phyloP scores from a whole-genome alignment of 768 basidiomycete species.

The Russula olivacea region DNA sequence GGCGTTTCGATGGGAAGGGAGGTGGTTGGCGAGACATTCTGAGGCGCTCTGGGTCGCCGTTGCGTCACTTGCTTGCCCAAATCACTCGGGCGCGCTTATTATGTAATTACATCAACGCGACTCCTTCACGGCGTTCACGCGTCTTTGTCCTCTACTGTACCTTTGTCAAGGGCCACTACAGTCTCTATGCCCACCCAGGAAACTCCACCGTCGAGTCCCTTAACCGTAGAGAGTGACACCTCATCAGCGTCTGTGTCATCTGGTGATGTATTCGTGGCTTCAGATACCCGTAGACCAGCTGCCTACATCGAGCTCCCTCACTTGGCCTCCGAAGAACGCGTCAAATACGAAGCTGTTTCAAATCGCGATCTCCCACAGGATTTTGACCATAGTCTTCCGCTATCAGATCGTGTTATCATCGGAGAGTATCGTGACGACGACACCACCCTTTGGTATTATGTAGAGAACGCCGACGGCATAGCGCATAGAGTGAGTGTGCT shows the following conservation, averaged over 20 bases:
- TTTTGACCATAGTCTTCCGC: conserved; percentile 15
- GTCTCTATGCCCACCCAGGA: neutral
- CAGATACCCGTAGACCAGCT: neutral
- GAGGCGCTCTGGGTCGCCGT: neutral
- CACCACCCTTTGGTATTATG: conserved; percentile 23
- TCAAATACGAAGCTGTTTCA: conserved; percentile 14
- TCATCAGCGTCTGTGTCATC: neutral
- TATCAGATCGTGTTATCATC: conserved; percentile 14
- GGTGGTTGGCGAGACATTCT: conserved; percentile 20
- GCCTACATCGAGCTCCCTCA: conserved; percentile 10
- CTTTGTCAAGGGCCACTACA: neutral
- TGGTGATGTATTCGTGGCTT: neutral
- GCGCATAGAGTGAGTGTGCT: conserved; percentile 16
- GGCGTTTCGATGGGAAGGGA: conserved; percentile 16
- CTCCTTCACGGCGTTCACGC: neutral
- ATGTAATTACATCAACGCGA: conserved; percentile 1
- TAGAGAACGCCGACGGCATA: conserved; percentile 14
- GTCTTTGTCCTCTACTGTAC: neutral
- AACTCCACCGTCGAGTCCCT: neutral
- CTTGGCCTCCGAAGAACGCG: conserved; percentile 9
- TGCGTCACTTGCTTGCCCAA: neutral
- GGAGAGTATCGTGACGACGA: conserved; percentile 22
- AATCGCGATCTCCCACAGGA: conserved; percentile 19
- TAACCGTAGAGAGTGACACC: neutral
- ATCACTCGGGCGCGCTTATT: neutral